Conservation (phyloP, 805 yeast genomes). For the Pichia pseudocactophila region DNA sequence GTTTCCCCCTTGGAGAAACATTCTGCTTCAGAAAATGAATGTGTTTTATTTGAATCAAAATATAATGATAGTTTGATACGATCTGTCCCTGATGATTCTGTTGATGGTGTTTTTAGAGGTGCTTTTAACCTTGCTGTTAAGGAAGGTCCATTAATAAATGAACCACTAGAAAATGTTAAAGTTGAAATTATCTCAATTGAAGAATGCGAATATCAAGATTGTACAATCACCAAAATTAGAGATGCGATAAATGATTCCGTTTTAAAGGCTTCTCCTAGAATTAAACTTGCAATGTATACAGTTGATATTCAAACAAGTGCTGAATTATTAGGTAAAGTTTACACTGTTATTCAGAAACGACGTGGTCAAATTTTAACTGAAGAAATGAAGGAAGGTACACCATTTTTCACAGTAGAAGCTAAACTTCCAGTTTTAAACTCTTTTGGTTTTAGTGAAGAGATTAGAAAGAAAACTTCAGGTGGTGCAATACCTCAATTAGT, state of each 20-base stretch:
- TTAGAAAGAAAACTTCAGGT: constrained; percentile 87
- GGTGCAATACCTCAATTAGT: constrained; percentile 95
- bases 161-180: constrained; percentile 77
- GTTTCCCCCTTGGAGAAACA: constrained; percentile 7
- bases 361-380: constrained; percentile 81
- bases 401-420: constrained; percentile 83
- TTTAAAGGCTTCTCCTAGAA: constrained; percentile 77
- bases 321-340: constrained; percentile 91
- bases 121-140: constrained; percentile 79
- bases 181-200: constrained; percentile 38
- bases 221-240: constrained; percentile 50
- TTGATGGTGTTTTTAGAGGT: constrained; percentile 26
- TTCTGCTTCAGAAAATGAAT: constrained; percentile 14
- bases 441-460: constrained; percentile 93
- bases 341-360: constrained; percentile 84
- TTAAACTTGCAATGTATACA: constrained; percentile 85
- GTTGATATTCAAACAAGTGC: constrained; percentile 94
- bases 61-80: constrained; percentile 69
- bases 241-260: constrained; percentile 65
- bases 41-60: constrained; percentile 26
- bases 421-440: constrained; percentile 90
- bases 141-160: constrained; percentile 85
- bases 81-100: not conserved
- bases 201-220: constrained; percentile 13
- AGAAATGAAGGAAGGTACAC: constrained; percentile 97